These are phyloP conservation scores for Boletus bicolor DNA, from an alignment of 768 basidiomycete species.

Conservation along the genomic window DNA sequence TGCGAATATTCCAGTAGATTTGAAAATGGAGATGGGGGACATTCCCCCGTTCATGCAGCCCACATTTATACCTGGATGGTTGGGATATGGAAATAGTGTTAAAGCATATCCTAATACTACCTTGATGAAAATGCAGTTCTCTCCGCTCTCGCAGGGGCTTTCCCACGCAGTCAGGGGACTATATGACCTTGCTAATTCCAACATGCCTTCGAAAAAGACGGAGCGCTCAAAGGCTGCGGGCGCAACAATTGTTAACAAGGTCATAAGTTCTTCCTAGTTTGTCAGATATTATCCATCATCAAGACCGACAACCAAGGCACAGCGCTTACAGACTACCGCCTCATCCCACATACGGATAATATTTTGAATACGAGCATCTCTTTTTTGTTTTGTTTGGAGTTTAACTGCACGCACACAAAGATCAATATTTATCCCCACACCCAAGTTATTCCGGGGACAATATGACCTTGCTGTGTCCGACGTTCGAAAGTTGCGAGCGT, in stretches of 20 bases:
- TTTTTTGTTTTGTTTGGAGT: too few relatives aligned
- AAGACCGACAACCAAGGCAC: background rate
- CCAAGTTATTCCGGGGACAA: too few relatives aligned
- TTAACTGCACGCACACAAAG: background rate
- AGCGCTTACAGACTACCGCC: too few relatives aligned
- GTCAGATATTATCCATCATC: background rate
- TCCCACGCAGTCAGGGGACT: background rate
- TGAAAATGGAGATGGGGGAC: background rate
- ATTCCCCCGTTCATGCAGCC: background rate
- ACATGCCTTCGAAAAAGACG: background rate
- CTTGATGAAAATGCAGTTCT: background rate
- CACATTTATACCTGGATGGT: background rate
- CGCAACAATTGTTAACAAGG: background rate
- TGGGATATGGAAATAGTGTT: background rate
- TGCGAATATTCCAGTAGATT: background rate
- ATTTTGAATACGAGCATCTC: too few relatives aligned
- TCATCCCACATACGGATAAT: too few relatives aligned
- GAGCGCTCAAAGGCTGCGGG: too few relatives aligned
- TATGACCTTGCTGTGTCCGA: background rate
- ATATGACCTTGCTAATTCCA: too few relatives aligned
- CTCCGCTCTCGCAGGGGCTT: background rate
- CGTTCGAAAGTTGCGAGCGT: background rate
- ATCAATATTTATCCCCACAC: background rate
- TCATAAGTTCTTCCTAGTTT: background rate
- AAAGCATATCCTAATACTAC: background rate